A percentile compares a stretch with the other conserved stretches of the same genome.
Conservation (phyloP, 73 alveolate species). For the Paraurostyla sp. region DNA sequence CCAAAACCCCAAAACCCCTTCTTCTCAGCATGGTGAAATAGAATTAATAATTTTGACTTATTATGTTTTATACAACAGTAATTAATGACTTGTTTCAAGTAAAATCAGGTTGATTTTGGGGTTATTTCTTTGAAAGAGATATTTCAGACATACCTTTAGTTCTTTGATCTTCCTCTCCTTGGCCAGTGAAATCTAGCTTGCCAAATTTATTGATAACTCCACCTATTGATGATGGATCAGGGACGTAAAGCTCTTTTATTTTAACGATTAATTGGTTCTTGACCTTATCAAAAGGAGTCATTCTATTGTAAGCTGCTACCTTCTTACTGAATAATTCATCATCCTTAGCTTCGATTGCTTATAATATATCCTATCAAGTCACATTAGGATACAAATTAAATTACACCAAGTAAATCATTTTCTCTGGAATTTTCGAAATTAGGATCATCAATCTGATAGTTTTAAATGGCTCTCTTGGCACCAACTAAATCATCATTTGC, state of each 20-base stretch:
- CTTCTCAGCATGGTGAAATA: no score
- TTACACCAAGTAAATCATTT: slow-evolving; percentile 64
- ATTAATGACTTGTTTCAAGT: background rate
- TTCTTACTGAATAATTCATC: slow-evolving; percentile 50
- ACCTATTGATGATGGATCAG: slow-evolving; percentile 25
- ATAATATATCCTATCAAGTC: background rate
- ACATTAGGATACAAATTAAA: background rate
- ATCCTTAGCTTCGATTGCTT: slow-evolving; percentile 65
- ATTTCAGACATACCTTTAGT: background rate
- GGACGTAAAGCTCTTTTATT: slow-evolving; percentile 46
- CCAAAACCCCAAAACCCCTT: no score
- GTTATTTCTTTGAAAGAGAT: background rate
- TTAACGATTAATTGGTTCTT: slow-evolving; percentile 38
- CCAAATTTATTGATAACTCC: slow-evolving; percentile 16
- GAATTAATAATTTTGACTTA: no score
- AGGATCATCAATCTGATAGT: slow-evolving; percentile 83
- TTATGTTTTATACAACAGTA: no score
- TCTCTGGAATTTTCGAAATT: slow-evolving; percentile 88
- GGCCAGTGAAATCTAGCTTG: slow-evolving; percentile 59
- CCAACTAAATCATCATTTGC: slow-evolving; percentile 89
- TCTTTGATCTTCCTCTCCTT: background rate
- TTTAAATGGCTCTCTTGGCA: slow-evolving; percentile 77
- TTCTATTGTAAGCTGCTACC: slow-evolving; percentile 48
- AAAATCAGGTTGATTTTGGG: background rate
- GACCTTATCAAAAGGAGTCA: slow-evolving; percentile 79